Conservation (phyloP, 768 basidiomycete genomes). For the Suillus clintonianus region DNA sequence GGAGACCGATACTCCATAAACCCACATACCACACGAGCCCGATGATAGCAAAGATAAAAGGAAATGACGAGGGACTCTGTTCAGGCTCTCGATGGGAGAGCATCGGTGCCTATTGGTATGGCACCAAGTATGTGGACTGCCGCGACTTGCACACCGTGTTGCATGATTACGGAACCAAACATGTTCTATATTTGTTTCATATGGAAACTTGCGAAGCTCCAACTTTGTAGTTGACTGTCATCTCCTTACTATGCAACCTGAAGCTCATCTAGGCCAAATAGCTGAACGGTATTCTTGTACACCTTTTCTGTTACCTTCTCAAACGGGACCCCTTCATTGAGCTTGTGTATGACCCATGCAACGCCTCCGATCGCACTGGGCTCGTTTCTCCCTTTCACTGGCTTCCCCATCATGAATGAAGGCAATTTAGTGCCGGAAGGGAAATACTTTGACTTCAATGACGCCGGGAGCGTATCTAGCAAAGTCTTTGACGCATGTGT, state of each 20-base stretch:
- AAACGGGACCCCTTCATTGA: slow-evolving; percentile 48
- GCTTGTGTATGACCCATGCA: slow-evolving; percentile 65
- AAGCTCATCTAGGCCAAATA: slow-evolving; percentile 56
- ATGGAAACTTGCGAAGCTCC: background rate
- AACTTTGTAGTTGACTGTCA: background rate
- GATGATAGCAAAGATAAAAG: slow-evolving; percentile 31
- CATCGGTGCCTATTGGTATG: background rate
- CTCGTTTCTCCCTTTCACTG: slow-evolving; percentile 80
- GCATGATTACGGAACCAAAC: background rate
- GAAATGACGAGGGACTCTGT: background rate
- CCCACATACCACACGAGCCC: slow-evolving; percentile 61
- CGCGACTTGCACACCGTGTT: too few relatives aligned
- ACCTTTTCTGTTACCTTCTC: slow-evolving; percentile 57
- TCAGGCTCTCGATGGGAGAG: background rate
- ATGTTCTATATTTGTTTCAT: background rate
- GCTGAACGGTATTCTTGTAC: slow-evolving; percentile 62
- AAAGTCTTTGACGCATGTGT: slow-evolving; percentile 61
- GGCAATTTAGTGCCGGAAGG: slow-evolving; percentile 56
- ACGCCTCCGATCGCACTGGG: slow-evolving; percentile 65
- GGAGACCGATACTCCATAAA: slow-evolving; percentile 64
- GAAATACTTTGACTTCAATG: slow-evolving; percentile 50
- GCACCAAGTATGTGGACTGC: too few relatives aligned
- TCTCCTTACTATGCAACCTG: background rate
- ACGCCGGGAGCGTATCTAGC: slow-evolving; percentile 47
- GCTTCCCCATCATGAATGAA: slow-evolving; percentile 54